Base-by-base conservation (phyloP, 2,329 filamentous ascomycete genomes). In the Colletotrichum sp. region DNA sequence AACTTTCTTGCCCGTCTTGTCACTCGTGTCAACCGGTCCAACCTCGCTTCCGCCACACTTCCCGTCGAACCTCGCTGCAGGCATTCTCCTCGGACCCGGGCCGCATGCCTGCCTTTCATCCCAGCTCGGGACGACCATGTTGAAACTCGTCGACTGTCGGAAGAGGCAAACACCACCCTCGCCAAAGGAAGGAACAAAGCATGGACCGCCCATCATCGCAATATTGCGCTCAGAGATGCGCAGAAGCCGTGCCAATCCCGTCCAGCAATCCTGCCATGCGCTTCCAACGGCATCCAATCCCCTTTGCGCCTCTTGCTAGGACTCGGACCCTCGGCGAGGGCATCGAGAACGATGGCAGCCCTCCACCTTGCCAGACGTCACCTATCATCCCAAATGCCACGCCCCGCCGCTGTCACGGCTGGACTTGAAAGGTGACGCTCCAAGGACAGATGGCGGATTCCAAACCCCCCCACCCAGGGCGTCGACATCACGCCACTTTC, bases 201-300 rank as follows among this genome's bases (percentile, higher is more conserved):
- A 59, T 63, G 62, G 62, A 62, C 43, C 43, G 36, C 63, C 43
- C 63, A 27, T 62, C 61, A 34, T 66, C 61, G 67, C 67, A 73
- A 66, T 66, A 47, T 12, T 13, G 43, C 43, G 43, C 36, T 62
- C 36, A 62, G 31, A 61, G 29, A 59, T 59, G 31, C 51, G 24
- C 38, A 66, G 33, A 66, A 70, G 24, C 71, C 71, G 67, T 62
- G 66, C 67, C 67, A 70, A 70, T 73, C 67, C 71, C 71, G 71
- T 47, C 27, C 27, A 18, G 61, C 47, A 29, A 33, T 38, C 29
- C 55, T 51, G 38, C 55, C 61, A 62, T 66, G 59, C 71, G 12
- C 61, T 29, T 34, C 38, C 38, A 38, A n/a, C 38, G 33, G 5
- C 38, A 15, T 47, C 67, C 67, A 70, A 70, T 73, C 59, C 43